Evolutionary conservation across 2,329 filamentous ascomycete genomes (phyloP).

Genomic region (Gyromitra esculenta): DNA sequence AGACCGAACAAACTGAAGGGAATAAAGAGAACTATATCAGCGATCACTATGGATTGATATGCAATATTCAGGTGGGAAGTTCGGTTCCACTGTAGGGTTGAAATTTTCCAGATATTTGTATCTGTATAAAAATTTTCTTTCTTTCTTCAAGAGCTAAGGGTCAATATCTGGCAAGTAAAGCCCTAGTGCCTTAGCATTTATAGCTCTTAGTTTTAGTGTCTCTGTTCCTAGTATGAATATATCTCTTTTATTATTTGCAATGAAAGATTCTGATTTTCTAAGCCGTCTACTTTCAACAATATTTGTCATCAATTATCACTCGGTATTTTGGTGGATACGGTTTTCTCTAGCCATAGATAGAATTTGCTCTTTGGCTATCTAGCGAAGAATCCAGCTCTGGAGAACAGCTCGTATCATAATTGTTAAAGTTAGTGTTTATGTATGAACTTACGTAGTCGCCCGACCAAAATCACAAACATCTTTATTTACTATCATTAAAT

Average conservation of each 20-base stretch:
- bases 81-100: neutral
- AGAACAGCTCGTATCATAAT: too few relatives aligned
- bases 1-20: constrained; percentile 6
- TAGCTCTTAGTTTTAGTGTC: neutral
- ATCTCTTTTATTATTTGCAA: neutral
- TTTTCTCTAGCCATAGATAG: neutral
- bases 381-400: too few relatives aligned
- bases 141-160: neutral
- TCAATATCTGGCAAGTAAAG: neutral
- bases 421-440: too few relatives aligned
- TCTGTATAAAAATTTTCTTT: neutral
- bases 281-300: neutral
- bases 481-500: too few relatives aligned
- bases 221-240: neutral
- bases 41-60: constrained; percentile 42
- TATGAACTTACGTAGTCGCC: too few relatives aligned
- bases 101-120: neutral
- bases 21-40: constrained; percentile 22
- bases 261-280: neutral
- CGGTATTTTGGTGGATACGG: neutral
- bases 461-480: too few relatives aligned
- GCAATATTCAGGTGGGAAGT: neutral
- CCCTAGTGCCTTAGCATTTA: neutral
- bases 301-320: constrained; percentile 12
- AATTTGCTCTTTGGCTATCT: too few relatives aligned